Percentiles rank a stretch among this genome's conserved stretches.
phyloP scores from a whole-genome alignment of 2,329 filamentous ascomycete genomes.

The Apiospora koreana region DNA sequence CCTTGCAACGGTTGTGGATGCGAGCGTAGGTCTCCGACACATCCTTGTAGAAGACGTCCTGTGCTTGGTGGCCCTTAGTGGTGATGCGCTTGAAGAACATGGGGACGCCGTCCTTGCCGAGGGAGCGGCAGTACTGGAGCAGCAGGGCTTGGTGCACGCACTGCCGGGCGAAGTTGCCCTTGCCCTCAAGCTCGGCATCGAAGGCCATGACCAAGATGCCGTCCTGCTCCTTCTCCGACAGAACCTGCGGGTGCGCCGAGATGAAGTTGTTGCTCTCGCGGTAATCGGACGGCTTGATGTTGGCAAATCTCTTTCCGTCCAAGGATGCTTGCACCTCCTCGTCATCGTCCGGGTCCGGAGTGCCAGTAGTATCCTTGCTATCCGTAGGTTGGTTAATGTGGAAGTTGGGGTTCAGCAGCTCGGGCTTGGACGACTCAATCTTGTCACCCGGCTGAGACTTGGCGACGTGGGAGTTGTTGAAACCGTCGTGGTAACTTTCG shows the following conservation, averaged over 20 bases:
- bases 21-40: conserved; percentile 84
- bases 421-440: conserved; percentile 55
- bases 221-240: conserved; percentile 86
- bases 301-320: conserved; percentile 77
- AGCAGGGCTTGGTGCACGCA: conserved; percentile 93
- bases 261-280: conserved; percentile 74
- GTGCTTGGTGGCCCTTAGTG: conserved; percentile 84
- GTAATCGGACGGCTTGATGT: conserved; percentile 77
- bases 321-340: conserved; percentile 75
- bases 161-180: conserved; percentile 76
- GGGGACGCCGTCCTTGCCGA: conserved; percentile 84
- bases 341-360: conserved; percentile 61
- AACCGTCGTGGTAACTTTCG: conserved; percentile 84
- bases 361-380: conserved; percentile 22
- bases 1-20: conserved; percentile 75
- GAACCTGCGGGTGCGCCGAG: conserved; percentile 72
- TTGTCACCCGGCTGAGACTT: conserved; percentile 42
- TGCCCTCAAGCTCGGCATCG: conserved; percentile 77
- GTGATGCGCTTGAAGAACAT: conserved; percentile 97
- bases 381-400: conserved; percentile 32
- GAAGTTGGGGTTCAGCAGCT: conserved; percentile 74
- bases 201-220: conserved; percentile 90
- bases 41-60: conserved; percentile 89
- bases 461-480: conserved; percentile 79
- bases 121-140: conserved; percentile 89